These are phyloP conservation scores for Mucor lusitanicus DNA, from an alignment of 371 early-diverging fungal species.

Conservation along the genomic window DNA sequence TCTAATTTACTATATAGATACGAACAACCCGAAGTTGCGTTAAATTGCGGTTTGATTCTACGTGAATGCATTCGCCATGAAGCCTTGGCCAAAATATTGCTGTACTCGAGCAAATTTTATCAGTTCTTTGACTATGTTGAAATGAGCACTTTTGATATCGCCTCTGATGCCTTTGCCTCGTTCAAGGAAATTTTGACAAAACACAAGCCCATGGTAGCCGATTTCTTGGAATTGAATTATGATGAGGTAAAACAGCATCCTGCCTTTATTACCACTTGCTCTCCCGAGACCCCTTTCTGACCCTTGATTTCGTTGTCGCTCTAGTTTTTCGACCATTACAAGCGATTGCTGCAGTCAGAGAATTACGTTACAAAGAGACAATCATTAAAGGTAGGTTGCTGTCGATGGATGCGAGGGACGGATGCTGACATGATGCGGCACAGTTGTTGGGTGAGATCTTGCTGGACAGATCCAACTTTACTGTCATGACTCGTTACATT, in stretches of 20 bases:
- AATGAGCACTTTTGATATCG: slow-evolving; percentile 95
- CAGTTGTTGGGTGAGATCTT: slow-evolving; percentile 96
- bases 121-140: slow-evolving; percentile 94
- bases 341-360: slow-evolving; percentile 77
- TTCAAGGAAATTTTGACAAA: slow-evolving; percentile 96
- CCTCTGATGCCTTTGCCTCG: slow-evolving; percentile 96
- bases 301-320: slow-evolving; percentile 1
- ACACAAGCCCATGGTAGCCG: slow-evolving; percentile 90
- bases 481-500: slow-evolving; percentile 95
- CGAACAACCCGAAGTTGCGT: slow-evolving; percentile 92
- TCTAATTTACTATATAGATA: slow-evolving; percentile 56
- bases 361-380: slow-evolving; percentile 98
- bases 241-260: slow-evolving; percentile 62
- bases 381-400: slow-evolving; percentile 83
- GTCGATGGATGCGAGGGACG: background rate
- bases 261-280: background rate
- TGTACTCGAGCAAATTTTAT: slow-evolving; percentile 87
- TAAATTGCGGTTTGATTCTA: slow-evolving; percentile 96
- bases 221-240: slow-evolving; percentile 88
- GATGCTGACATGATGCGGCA: background rate
- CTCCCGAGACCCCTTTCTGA: background rate
- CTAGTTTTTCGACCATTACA: slow-evolving; percentile 91
- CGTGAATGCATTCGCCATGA: slow-evolving; percentile 96
- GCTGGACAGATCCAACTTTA: slow-evolving; percentile 93
- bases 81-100: slow-evolving; percentile 80